Evolutionary conservation across 371 early-diverging fungal genomes (phyloP).

Genomic region (Nematocida minor): DNA sequence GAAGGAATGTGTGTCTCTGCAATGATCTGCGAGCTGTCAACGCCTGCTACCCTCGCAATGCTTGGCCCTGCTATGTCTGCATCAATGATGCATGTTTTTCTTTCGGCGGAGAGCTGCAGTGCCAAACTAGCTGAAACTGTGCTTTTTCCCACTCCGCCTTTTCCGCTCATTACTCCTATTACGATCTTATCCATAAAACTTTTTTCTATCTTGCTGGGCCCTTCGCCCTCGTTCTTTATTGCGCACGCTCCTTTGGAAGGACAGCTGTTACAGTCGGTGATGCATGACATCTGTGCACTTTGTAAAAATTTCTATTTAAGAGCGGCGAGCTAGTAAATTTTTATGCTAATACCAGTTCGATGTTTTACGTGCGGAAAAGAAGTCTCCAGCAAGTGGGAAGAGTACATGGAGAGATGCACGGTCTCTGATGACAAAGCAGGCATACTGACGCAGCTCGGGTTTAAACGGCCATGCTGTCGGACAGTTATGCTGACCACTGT

Average conservation of each 20-base stretch:
- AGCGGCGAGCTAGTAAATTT: neutral
- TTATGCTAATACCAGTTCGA: constrained; percentile 86
- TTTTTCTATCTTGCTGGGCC: neutral
- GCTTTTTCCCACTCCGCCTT: constrained; percentile 86
- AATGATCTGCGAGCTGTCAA: constrained; percentile 33
- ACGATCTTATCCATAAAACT: constrained; percentile 67
- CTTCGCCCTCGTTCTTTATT: neutral
- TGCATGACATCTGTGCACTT: neutral
- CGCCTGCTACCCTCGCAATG: constrained; percentile 57
- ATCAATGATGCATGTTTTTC: constrained; percentile 58
- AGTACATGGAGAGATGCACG: constrained; percentile 75
- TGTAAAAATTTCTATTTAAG: constrained; percentile 11
- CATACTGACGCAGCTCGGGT: constrained; percentile 79
- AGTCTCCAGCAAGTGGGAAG: constrained; percentile 90
- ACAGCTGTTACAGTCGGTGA: constrained; percentile 8
- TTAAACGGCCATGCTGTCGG: constrained; percentile 94
- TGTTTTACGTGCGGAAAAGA: constrained; percentile 96
- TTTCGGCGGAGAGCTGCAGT: neutral
- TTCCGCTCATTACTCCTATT: constrained; percentile 85
- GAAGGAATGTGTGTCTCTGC: constrained; percentile 13
- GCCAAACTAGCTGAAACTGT: constrained; percentile 68
- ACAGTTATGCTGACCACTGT: constrained; percentile 96
- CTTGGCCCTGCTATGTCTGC: constrained; percentile 64
- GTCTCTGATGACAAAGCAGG: constrained; percentile 70
- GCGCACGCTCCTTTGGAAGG: constrained; percentile 4